Evolutionary conservation across 148 eudicot genomes (phyloP).

Genomic region (Tetragonia tetragonoides): DNA sequence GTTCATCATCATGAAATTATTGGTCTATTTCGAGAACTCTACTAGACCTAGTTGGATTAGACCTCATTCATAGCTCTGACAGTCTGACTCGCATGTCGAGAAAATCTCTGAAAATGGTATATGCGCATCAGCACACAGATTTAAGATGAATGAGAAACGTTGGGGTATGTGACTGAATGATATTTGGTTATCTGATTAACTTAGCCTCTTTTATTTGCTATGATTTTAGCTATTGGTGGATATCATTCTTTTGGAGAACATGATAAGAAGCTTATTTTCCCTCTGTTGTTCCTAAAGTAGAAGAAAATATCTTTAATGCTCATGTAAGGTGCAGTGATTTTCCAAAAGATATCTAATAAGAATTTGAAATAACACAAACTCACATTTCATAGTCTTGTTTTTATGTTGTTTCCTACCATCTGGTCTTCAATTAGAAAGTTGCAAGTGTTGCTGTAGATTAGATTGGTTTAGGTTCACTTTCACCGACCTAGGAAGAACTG

Average conservation of each 20-base stretch:
- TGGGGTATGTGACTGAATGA: neutral
- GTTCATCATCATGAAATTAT: neutral
- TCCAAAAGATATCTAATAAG: neutral
- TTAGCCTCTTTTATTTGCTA: neutral
- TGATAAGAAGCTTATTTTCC: neutral
- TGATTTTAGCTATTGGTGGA: neutral
- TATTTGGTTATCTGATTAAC: neutral
- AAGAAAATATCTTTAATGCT: neutral
- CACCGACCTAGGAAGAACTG: neutral
- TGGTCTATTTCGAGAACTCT: neutral
- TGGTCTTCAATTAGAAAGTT: neutral
- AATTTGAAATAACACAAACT: neutral
- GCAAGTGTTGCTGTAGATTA: neutral
- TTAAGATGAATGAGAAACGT: neutral
- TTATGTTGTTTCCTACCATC: neutral
- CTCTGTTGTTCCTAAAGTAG: neutral
- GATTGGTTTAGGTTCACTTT: neutral
- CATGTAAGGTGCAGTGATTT: neutral
- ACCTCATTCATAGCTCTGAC: neutral
- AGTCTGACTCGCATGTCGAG: neutral
- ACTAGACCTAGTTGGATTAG: neutral
- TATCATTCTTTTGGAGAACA: neutral
- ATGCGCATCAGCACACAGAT: neutral
- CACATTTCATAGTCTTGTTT: neutral
- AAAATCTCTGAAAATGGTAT: neutral